phyloP scores from a whole-genome alignment of 2,329 filamentous ascomycete species.

The Colletotrichum caudatum region DNA sequence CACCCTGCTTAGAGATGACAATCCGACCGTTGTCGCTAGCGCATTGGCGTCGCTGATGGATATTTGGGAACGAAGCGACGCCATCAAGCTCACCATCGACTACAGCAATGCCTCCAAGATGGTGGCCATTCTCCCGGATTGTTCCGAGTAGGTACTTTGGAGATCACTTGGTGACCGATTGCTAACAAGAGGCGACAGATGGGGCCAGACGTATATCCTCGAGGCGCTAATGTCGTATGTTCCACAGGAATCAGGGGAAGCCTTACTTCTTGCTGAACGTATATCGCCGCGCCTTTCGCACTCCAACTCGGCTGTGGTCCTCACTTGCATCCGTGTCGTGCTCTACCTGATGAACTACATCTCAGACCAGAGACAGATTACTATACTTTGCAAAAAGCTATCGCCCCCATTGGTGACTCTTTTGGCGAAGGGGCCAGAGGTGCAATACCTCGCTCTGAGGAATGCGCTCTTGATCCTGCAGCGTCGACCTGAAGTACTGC shows the following conservation, averaged over 20 bases:
- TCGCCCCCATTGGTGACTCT: conserved; percentile 95
- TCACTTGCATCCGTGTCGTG: conserved; percentile 96
- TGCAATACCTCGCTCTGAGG: conserved; percentile 95
- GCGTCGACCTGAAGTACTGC: conserved; percentile 88
- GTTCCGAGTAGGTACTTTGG: conserved; percentile 81
- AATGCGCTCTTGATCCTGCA: conserved; percentile 96
- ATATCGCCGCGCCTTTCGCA: conserved; percentile 96
- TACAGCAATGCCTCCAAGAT: conserved; percentile 98
- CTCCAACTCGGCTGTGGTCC: conserved; percentile 94
- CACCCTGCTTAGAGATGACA: conserved; percentile 90
- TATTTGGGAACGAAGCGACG: conserved; percentile 98
- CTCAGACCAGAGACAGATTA: conserved; percentile 87
- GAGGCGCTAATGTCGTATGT: conserved; percentile 98
- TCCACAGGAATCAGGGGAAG: conserved; percentile 89
- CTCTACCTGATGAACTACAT: conserved; percentile 99
- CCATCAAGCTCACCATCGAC: conserved; percentile 97
- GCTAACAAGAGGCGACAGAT: conserved; percentile 65
- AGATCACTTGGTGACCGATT: background rate
- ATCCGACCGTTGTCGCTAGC: conserved; percentile 96
- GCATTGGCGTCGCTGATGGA: conserved; percentile 93
- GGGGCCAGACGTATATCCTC: conserved; percentile 98
- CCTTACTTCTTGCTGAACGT: conserved; percentile 88
- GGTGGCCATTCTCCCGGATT: conserved; percentile 94
- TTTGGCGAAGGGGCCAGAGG: conserved; percentile 94
- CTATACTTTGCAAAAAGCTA: conserved; percentile 88